Base-by-base conservation (phyloP, 192 early-diverging fungal species). In the Backusella morwellensis region DNA sequence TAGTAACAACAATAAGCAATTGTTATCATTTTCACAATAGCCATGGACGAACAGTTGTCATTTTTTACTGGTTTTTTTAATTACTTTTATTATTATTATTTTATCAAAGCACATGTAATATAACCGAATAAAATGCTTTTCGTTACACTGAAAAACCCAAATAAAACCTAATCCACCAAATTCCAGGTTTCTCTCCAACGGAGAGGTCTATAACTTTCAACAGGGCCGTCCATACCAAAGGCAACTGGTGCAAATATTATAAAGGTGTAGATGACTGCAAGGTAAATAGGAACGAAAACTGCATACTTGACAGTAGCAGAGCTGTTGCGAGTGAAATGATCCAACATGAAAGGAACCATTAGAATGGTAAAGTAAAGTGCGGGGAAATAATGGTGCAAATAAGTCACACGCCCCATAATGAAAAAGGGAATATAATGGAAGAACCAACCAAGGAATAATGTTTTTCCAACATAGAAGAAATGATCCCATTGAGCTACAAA, bases 341-440 rank as follows among this genome's bases (percentile, higher is more conserved):
- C 96, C 29, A 95, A 56, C 35, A 95, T 34, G 77, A 91, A 93
- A 17, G 90, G 90, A 21, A 91, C 85, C 74, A 93, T 85, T 67
- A 98, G 86, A 77, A 98, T 91, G n/a, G 91, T 91, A 86, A 98
- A 99, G 83, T 98, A 98, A 40, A 98, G 79, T 0, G 96, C 95
- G 4, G 97, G 97, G 85, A 98, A 97, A 82, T 98, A 98, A 83
- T 98, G 98, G 80, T 99, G 98, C 63, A 98, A 81, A 68, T 98
- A 99, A 0, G 93, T 96, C 41, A 98, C 96, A 35, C 98, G 92
- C 29, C 97, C 97, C 95, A 99, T 98, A 56, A 98, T 89, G 77
- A 83, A 97, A 86, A 98, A 98, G 26, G 97, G 97, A 36, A 93
- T 52, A 85, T 97, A 99, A 82, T 99, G 98, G 73, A 98, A 82